Evolutionary conservation across 2,329 filamentous ascomycete genomes (phyloP), one percentile per base, ranked within the genome.

Genomic region (Pestalotiopsis sp.): DNA sequence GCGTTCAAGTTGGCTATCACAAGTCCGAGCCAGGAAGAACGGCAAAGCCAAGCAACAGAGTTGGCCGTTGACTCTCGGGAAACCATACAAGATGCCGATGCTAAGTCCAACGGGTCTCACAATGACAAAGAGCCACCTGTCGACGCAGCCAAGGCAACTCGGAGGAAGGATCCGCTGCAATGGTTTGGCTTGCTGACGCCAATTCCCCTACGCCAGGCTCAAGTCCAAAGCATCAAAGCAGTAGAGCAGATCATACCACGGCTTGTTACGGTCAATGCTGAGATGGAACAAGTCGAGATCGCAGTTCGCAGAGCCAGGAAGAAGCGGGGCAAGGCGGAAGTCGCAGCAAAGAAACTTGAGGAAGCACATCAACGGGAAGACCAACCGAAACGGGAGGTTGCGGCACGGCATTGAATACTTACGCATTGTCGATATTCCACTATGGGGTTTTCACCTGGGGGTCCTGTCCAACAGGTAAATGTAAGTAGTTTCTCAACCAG

Each of bases 201-300:
- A 0, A 77, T 79, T 73, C 75, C 86, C 2, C 80, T 90, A 58
- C 84, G 85, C 12, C 80, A 83, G 25, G 89, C 92, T 2, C 92
- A 94, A 77, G 73, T 75, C 0, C 83, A 86, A 17, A 90, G 92
- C 65, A 75, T 88, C 27, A 75, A 82, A 49, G 84, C 85, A 0
- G 83, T 93, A 3, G 86, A 90, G 67, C 79, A 84, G 0, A 77
- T 91, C 3, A 78, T 94, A 2, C 86, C 89, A 1, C 80, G 80
- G 52, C 80, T 94, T 9, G 85, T 85, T 6, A 85, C 84, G 1
- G 78, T 92, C n/a, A 83, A 85, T 45, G 83, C 83, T 36, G 85
- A 89, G 74, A 89, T 95, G 86, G 83, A 84, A 14, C 80, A 80
- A n/a, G 77, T 93, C 4, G 92, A 94, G 81, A 89, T 91, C 65